Base-by-base conservation (phyloP, 1,284 basidiomycete genomes). In the Cryptococcus sp. region DNA sequence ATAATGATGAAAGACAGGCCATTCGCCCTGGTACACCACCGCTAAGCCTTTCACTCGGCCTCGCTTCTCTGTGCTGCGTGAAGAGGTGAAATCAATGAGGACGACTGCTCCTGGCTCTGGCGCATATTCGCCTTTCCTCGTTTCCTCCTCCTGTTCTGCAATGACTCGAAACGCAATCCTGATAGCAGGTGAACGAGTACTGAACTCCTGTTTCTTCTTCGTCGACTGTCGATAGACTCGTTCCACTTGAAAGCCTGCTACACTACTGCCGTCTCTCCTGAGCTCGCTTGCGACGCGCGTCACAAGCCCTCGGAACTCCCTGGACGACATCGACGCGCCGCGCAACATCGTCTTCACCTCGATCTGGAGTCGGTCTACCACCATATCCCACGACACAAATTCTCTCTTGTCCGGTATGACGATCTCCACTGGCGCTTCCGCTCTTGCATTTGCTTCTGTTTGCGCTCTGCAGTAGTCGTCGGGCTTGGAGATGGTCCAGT, bases 1-100 rank as follows among this genome's bases (percentile, higher is more conserved):
- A 47, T 67, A 70, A 35, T 58, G 52, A 56, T 70, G 69, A 5
- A 40, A 43, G 5, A 68, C 50, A 8, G 63, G 67, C 57, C 60
- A 61, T 49, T 68, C 69, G 3, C 52, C 63, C 15, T 64, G 52
- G 41, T 65, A 70, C 30, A 62, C 47, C 2, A 65, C 60, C 7
- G 53, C 39, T 3, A 62, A 51, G 35, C 55, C 52, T 42, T 59
- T 64, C 11, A 62, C 23, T 35, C 30, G 30, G 30, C 30, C 30
- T 35, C 30, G 30, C 41, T 47, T 56, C 20, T 51, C 51, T 17
- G 35, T 45, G 5, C 13, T 22, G 30, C 54, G 42, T 35, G 43
- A 27, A 27, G 23, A 39, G 5, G 13, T 41, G 5, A 27, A 10
- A 23, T 68, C 65, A 20, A 70, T 47, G 11, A 68, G 23, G 19